These are phyloP conservation scores for Saccharomyces cerevisiae DNA, from an alignment of 805 yeast species.

Conservation along the genomic window DNA sequence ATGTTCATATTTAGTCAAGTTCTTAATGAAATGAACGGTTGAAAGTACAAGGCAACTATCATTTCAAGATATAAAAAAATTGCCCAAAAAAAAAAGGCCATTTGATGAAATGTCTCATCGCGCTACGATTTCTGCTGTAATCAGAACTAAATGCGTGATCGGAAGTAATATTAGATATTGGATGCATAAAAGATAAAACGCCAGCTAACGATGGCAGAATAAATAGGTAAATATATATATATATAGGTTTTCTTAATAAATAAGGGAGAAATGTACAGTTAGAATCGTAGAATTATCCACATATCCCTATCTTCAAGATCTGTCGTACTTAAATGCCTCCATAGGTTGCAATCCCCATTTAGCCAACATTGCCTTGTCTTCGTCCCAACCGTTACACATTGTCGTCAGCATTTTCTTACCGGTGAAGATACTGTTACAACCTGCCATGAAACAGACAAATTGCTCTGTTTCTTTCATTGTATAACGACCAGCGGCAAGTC, in stretches of 20 bases:
- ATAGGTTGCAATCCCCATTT: conserved; percentile 64
- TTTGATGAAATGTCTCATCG: too few species aligned
- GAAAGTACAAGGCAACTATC: too few species aligned
- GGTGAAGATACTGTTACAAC: conserved; percentile 73
- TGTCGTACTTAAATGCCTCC: conserved; percentile 33
- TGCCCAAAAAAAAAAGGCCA: too few species aligned
- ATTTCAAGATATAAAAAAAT: too few species aligned
- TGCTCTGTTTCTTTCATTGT: conserved; percentile 75
- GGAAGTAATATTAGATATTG: neutral
- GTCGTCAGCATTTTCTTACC: conserved; percentile 79
- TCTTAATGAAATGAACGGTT: too few species aligned
- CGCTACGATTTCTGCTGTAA: too few species aligned
- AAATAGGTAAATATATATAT: neutral
- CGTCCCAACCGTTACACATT: conserved; percentile 79
- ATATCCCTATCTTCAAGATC: neutral
- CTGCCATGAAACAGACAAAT: conserved; percentile 65
- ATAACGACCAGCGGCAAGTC: conserved; percentile 76
- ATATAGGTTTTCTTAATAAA: neutral
- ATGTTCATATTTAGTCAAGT: too few species aligned
- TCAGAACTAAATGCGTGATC: too few species aligned
- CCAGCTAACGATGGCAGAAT: neutral
- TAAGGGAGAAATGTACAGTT: neutral
- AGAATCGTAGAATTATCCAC: neutral
- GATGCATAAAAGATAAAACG: neutral
- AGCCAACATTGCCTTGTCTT: conserved; percentile 57